Conservation (phyloP, 2,329 filamentous ascomycete genomes). For the Fusarium euwallaceae region DNA sequence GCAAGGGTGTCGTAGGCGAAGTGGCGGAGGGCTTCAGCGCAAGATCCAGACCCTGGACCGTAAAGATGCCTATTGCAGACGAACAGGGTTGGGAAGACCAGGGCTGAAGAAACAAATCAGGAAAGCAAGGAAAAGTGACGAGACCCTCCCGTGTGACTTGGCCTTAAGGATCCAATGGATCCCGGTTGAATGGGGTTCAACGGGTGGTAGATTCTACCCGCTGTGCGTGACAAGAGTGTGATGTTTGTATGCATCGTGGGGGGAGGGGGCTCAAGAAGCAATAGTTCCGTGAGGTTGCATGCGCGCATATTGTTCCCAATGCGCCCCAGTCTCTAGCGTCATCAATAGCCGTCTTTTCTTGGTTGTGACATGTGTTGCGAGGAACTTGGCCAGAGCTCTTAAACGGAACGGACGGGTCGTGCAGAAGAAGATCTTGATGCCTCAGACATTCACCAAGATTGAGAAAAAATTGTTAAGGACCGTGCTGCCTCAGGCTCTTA, state of each 20-base stretch:
- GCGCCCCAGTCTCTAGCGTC: conserved; percentile 12
- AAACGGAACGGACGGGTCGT: background rate
- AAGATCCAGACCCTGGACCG: background rate
- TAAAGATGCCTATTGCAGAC: background rate
- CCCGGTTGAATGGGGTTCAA: conserved; percentile 1
- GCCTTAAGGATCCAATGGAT: background rate
- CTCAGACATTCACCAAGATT: conserved; percentile 11
- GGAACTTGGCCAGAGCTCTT: conserved; percentile 1
- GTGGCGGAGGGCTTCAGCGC: background rate
- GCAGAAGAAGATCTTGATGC: conserved; percentile 2
- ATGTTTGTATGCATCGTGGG: conserved; percentile 4
- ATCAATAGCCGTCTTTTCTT: conserved; percentile 8
- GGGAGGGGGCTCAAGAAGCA: conserved; percentile 4
- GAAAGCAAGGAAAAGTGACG: background rate
- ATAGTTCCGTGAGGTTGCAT: conserved; percentile 21
- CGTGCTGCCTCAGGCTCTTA: conserved; percentile 37
- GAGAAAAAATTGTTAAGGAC: conserved; percentile 15
- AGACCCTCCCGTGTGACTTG: background rate
- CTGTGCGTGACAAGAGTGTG: conserved; percentile 3
- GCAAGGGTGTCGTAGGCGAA: background rate
- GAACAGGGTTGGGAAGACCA: background rate
- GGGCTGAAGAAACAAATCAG: background rate
- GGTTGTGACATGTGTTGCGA: conserved; percentile 8
- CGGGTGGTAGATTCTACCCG: conserved; percentile 4
- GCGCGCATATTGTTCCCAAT: conserved; percentile 19